Evolutionary conservation across 177 flowering plant genomes (phyloP).

Genomic region (Vitis hybrid): DNA sequence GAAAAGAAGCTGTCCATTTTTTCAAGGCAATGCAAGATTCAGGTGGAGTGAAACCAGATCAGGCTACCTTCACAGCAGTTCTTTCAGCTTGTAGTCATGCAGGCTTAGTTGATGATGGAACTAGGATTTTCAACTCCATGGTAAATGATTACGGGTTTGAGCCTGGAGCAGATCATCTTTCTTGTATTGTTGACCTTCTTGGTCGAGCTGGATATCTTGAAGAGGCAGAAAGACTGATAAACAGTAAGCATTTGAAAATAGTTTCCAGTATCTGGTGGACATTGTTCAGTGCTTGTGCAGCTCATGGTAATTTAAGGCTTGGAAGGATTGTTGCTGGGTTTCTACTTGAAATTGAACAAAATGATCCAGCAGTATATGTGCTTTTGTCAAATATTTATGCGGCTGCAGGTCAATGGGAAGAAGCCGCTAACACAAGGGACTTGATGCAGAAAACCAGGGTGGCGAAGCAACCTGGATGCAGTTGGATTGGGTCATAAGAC

Average conservation of each 20-base stretch:
- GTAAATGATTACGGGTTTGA: conserved; percentile 31
- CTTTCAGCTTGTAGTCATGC: conserved; percentile 73
- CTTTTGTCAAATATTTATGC: conserved; percentile 59
- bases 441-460: conserved; percentile 35
- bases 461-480: conserved; percentile 50
- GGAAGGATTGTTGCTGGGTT: conserved; percentile 46
- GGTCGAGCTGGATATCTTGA: conserved; percentile 58
- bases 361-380: conserved; percentile 51
- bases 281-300: conserved; percentile 57
- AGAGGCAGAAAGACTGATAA: conserved; percentile 45
- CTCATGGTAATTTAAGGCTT: conserved; percentile 48
- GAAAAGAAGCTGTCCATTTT: conserved; percentile 46
- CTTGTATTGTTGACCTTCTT: conserved; percentile 60
- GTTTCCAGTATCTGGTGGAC: conserved; percentile 52
- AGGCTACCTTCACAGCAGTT: conserved; percentile 58
- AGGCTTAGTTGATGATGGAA: conserved; percentile 55
- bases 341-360: conserved; percentile 40
- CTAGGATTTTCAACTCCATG: conserved; percentile 48
- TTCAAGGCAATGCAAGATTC: conserved; percentile 42
- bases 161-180: conserved; percentile 53
- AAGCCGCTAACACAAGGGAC: conserved; percentile 47
- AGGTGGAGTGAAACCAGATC: conserved; percentile 37
- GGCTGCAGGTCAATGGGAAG: conserved; percentile 58
- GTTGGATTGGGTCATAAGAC: conserved; percentile 40
- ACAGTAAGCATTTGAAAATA: conserved; percentile 20